Percentiles rank a stretch among this genome's conserved stretches.
Evolutionary conservation across 2,329 filamentous ascomycete species (phyloP).

Genomic region (Beauveria pseudobassiana): DNA sequence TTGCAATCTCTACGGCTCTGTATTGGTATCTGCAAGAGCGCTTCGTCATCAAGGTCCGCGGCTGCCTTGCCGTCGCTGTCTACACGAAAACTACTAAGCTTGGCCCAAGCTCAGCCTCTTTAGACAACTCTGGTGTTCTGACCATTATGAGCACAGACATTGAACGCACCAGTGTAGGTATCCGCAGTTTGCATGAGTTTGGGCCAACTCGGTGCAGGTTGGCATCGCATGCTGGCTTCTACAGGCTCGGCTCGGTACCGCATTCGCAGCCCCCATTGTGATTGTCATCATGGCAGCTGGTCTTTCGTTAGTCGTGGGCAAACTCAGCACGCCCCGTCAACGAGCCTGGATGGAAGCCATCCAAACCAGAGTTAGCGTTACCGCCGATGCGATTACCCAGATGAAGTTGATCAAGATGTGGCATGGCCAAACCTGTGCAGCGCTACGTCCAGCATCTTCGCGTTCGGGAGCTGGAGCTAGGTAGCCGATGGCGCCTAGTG

Average conservation of each 20-base stretch:
- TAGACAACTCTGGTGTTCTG: conserved; percentile 16
- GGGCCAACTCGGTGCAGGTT: conserved; percentile 14
- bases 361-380: conserved; percentile 4
- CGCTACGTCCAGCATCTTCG: conserved; percentile 13
- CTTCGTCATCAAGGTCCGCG: conserved; percentile 17
- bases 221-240: neutral
- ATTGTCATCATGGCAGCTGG: conserved; percentile 25
- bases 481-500: conserved; percentile 13
- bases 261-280: conserved; percentile 28
- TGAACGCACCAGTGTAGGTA: conserved; percentile 27
- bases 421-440: conserved; percentile 11
- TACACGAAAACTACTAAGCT: conserved; percentile 18
- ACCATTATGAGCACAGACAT: conserved; percentile 35
- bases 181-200: conserved; percentile 27
- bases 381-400: neutral
- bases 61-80: conserved; percentile 16
- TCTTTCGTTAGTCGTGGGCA: conserved; percentile 9
- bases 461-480: conserved; percentile 14
- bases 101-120: no score
- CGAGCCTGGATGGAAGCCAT: conserved; percentile 9
- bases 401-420: conserved; percentile 11
- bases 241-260: neutral
- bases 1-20: conserved; percentile 25
- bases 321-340: neutral
- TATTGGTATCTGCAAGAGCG: conserved; percentile 29